A percentile compares a stretch with the other conserved stretches of the same genome.
Conservation (phyloP, 1,139 yeast species). For the Hemisphaericaspora xylofermentans region DNA sequence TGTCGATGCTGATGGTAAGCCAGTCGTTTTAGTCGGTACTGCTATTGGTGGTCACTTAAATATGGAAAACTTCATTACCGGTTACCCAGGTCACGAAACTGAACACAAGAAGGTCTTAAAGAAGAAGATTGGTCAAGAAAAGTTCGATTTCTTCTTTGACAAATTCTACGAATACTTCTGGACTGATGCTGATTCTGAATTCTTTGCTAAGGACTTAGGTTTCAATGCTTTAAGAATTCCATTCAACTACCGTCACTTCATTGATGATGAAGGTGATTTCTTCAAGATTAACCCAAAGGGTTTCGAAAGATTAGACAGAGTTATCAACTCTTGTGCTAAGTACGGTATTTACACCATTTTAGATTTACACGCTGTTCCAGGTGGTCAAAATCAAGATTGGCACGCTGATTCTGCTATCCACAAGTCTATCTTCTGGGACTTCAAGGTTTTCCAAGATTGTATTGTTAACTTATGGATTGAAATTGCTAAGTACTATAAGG, state of each 20-base stretch:
- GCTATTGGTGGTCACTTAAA: conserved; percentile 49
- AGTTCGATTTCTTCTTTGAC: conserved; percentile 44
- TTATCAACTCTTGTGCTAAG: conserved; percentile 38
- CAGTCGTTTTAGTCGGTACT: conserved; percentile 37
- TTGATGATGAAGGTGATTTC: conserved; percentile 41
- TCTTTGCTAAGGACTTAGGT: conserved; percentile 35
- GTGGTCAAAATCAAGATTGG: conserved; percentile 53
- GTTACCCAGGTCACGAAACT: conserved; percentile 49
- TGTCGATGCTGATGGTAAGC: conserved; percentile 33
- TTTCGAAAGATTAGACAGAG: conserved; percentile 38
- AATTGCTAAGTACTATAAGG: conserved; percentile 41
- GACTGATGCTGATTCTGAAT: conserved; percentile 44
- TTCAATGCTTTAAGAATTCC: conserved; percentile 47
- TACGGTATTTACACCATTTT: conserved; percentile 42
- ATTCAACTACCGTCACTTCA: conserved; percentile 46
- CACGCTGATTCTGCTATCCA: conserved; percentile 45
- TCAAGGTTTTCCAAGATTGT: conserved; percentile 43
- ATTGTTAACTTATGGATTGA: conserved; percentile 40
- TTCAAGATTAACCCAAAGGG: conserved; percentile 38
- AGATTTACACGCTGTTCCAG: conserved; percentile 47
- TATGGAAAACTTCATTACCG: conserved; percentile 53
- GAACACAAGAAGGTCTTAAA: conserved; percentile 40
- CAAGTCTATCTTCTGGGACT: conserved; percentile 46
- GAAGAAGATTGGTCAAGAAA: conserved; percentile 39
- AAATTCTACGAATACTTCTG: conserved; percentile 49